A percentile compares a stretch with the other conserved stretches of the same genome.
These are phyloP conservation scores for Phytophthora cajani DNA, from an alignment of 352 stramenopile genomes.

Conservation along the genomic window DNA sequence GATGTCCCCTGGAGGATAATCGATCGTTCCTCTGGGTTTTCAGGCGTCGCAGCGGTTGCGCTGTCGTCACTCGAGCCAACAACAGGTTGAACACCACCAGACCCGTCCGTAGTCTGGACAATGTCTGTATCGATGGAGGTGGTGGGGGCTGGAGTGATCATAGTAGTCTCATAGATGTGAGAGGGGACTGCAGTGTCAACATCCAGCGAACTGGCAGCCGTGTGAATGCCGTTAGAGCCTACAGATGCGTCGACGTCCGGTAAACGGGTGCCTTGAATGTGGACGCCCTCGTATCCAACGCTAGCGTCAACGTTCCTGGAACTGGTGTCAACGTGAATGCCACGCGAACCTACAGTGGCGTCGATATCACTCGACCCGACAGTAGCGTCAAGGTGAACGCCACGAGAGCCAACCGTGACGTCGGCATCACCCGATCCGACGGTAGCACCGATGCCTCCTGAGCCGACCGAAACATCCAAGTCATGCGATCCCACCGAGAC, in stretches of 20 bases:
- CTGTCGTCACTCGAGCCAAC: constrained; percentile 17
- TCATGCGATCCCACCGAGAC: background rate
- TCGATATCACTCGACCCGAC: constrained; percentile 18
- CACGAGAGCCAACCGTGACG: constrained; percentile 15
- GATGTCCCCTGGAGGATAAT: constrained; percentile 1
- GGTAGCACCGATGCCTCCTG: constrained; percentile 6
- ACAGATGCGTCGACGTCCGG: constrained; percentile 16
- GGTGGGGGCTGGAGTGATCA: constrained; percentile 1
- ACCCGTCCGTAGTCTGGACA: constrained; percentile 4
- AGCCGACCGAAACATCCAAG: constrained; percentile 17
- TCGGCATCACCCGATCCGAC: constrained; percentile 18
- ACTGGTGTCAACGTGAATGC: constrained; percentile 8
- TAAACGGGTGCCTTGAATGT: constrained; percentile 12
- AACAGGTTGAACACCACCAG: constrained; percentile 3
- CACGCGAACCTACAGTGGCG: constrained; percentile 9
- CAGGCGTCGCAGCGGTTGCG: constrained; percentile 6
- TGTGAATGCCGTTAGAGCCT: constrained; percentile 7
- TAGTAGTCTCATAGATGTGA: constrained; percentile 5
- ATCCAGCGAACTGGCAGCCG: constrained; percentile 17
- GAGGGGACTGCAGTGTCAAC: constrained; percentile 21
- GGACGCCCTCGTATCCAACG: constrained; percentile 13
- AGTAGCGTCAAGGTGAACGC: constrained; percentile 3
- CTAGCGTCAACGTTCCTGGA: constrained; percentile 18
- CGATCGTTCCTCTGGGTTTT: constrained; percentile 20
- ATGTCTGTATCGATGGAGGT: background rate